Evolutionary conservation across 768 basidiomycete species (phyloP).

Genomic region (Suillus subluteus): DNA sequence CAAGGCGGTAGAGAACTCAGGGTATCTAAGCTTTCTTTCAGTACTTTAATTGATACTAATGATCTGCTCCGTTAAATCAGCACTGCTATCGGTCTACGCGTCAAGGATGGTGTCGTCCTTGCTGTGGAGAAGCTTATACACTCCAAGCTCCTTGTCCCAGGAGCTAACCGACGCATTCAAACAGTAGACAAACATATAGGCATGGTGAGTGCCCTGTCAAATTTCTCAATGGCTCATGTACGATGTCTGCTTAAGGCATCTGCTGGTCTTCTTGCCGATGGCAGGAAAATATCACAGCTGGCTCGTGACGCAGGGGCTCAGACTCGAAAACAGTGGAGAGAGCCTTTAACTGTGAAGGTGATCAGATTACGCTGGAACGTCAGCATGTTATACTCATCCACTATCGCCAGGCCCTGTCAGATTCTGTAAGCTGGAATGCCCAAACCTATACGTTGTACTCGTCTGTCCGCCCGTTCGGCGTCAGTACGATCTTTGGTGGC

Average conservation of each 20-base stretch:
- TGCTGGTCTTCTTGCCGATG: constrained; percentile 92
- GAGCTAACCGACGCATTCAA: constrained; percentile 90
- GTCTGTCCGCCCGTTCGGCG: constrained; percentile 95
- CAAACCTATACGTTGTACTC: constrained; percentile 98
- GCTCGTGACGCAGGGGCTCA: constrained; percentile 83
- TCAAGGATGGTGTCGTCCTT: constrained; percentile 92
- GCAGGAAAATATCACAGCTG: constrained; percentile 81
- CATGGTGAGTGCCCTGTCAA: constrained; percentile 54
- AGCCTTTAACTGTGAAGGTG: constrained; percentile 82
- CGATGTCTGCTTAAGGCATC: constrained; percentile 64
- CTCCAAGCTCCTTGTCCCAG: constrained; percentile 93
- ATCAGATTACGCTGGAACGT: constrained; percentile 32
- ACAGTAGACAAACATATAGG: constrained; percentile 94
- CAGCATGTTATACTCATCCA: constrained; percentile 11
- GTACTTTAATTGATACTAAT: constrained; percentile 1
- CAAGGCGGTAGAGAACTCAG: constrained; percentile 99
- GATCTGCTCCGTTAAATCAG: constrained; percentile 42
- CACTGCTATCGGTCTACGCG: constrained; percentile 94
- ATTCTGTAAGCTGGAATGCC: constrained; percentile 85
- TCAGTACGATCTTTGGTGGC: constrained; percentile 88
- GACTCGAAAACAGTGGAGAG: constrained; percentile 72
- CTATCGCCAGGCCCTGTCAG: constrained; percentile 54
- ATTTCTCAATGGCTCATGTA: neutral
- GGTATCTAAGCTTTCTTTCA: constrained; percentile 50
- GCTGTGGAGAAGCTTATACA: constrained; percentile 98